These are phyloP conservation scores for Fraxinus xanthoxyloides DNA, from an alignment of 305 asterid species.

Conservation along the genomic window DNA sequence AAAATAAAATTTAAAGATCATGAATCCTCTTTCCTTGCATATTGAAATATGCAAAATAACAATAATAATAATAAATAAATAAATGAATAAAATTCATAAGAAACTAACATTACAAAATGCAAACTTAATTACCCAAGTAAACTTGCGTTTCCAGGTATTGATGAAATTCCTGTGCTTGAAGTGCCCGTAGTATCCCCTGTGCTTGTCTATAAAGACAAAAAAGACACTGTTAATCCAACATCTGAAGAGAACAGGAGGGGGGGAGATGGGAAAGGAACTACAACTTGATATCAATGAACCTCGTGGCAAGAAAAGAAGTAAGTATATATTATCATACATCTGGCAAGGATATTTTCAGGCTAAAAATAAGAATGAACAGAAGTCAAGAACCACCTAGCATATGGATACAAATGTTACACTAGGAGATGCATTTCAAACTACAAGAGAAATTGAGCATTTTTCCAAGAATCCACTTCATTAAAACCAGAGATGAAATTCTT, in stretches of 20 bases:
- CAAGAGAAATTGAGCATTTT: not conserved
- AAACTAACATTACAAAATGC: not conserved
- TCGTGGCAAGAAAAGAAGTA: not conserved
- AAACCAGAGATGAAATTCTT: not conserved
- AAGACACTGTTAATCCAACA: slow-evolving; percentile 27
- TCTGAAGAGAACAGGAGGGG: slow-evolving; percentile 10
- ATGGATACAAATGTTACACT: slow-evolving; percentile 8
- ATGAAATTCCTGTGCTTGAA: slow-evolving; percentile 54
- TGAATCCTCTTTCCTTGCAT: slow-evolving; percentile 6
- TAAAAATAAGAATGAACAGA: not conserved
- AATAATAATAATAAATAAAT: too few relatives aligned
- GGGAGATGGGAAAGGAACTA: not conserved
- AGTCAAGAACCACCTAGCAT: not conserved
- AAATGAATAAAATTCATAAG: not conserved
- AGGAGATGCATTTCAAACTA: slow-evolving; percentile 7
- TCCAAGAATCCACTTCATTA: slow-evolving; percentile 16
- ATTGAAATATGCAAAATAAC: not conserved
- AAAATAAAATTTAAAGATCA: not conserved
- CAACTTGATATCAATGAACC: slow-evolving; percentile 7
- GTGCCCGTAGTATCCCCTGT: slow-evolving; percentile 57
- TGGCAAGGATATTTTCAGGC: not conserved
- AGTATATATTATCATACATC: not conserved
- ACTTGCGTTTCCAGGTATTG: slow-evolving; percentile 89
- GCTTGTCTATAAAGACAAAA: slow-evolving; percentile 44
- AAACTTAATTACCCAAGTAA: slow-evolving; percentile 74